Percentiles rank a stretch among this genome's conserved stretches.
Evolutionary conservation across 371 early-diverging fungal species (phyloP).

Genomic region (Mortierella sp.): DNA sequence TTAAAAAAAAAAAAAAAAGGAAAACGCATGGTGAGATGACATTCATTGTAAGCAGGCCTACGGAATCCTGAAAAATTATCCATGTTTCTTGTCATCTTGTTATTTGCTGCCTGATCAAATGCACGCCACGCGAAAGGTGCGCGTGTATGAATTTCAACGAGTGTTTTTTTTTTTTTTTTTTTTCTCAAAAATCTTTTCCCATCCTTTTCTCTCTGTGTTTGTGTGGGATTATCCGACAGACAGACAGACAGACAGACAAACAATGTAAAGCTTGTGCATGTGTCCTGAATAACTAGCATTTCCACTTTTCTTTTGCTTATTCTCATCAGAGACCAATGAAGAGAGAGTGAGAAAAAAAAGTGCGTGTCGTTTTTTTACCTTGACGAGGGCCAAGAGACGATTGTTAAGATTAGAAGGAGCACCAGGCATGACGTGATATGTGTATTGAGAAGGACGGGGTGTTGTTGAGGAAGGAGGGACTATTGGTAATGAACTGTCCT

Average conservation of each 20-base stretch:
- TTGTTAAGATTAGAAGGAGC: constrained; percentile 31
- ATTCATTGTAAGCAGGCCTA: not conserved
- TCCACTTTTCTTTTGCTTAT: not conserved
- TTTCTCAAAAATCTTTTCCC: not conserved
- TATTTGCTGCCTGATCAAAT: not conserved
- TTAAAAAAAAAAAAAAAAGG: not conserved
- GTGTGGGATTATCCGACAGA: too few relatives aligned
- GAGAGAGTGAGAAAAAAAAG: not conserved
- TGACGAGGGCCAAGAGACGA: constrained; percentile 50
- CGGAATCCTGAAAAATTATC: not conserved
- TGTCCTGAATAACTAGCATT: too few relatives aligned
- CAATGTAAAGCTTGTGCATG: too few relatives aligned
- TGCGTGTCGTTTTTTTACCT: constrained; percentile 25
- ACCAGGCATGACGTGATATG: constrained; percentile 21
- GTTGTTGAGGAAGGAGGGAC: not conserved
- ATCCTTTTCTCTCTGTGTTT: not conserved
- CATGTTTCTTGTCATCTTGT: not conserved
- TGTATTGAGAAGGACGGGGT: not conserved
- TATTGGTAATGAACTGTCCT: not conserved
- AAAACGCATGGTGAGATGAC: not conserved
- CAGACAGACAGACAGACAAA: too few relatives aligned
- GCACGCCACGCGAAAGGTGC: not conserved
- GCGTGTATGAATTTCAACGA: not conserved
- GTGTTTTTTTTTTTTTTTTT: too few relatives aligned
- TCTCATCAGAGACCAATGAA: not conserved